Evolutionary conservation across 2,329 filamentous ascomycete species (phyloP), one percentile per base, ranked within the genome.

Genomic region (Penicillium rolfsii): DNA sequence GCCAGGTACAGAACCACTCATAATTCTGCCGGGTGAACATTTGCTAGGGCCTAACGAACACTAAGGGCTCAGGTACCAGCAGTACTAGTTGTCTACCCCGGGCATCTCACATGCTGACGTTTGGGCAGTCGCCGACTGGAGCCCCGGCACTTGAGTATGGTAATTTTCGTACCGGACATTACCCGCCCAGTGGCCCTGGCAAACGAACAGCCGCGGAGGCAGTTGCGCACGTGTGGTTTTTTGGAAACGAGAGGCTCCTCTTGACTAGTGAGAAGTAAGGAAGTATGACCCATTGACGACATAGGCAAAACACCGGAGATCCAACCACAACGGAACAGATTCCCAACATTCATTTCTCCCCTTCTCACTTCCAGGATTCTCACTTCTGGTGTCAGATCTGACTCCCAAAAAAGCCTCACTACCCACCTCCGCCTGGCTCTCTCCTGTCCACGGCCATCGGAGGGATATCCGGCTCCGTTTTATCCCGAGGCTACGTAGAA

Each of bases 141-240:
- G 45, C 52, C 22, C 6, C 55, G 56, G 59, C 59, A 62, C 30
- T 62, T 53, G 33, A 33, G 52, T 48, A 33, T 35, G 41, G 52
- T 57, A 45, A 50, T 50, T 55, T 60, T 36, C 41, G 52, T 62
- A 64, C 59, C 26, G 36, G 54, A 12, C 41, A 57, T 50, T 49
- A 41, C 48, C 45, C 43, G 43, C 43, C 8, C 33, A 35, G 5
- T 35, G 9, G 2, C 7, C 7, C n/a, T 41, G 38, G n/a, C 7
- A 43, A 43, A 53, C 56, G 52, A 52, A 60, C 55, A 59, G 58
- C 62, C 61, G 52, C 60, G 48, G 57, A 54, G 65, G 65, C 60
- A 66, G 55, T 59, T 62, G 58, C 41, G 62, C 66, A 67, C 66
- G 66, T 68, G 66, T 63, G 55, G 57, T 55, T 33, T n/a, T 28